Conservation (phyloP, 2,329 filamentous ascomycete genomes). For the Fusarium sulawesiense region DNA sequence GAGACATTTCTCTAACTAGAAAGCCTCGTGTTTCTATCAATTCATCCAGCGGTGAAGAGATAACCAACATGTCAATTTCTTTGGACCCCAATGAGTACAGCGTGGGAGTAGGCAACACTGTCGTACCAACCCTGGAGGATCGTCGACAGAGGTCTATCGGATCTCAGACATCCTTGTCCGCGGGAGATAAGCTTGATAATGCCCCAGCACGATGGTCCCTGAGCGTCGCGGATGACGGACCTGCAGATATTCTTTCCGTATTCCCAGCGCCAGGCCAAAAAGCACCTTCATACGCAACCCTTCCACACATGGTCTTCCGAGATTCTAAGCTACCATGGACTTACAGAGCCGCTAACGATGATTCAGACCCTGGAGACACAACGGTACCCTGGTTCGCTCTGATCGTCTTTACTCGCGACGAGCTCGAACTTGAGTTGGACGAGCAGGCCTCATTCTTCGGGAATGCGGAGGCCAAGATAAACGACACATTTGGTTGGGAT, state of each 20-base stretch:
- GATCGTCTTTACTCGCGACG: background rate
- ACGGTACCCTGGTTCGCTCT: background rate
- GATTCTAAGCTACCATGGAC: background rate
- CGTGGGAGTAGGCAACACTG: background rate
- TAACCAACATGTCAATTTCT: background rate
- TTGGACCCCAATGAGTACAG: fast-evolving
- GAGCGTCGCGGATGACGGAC: background rate
- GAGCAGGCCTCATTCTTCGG: background rate
- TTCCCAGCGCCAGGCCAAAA: background rate
- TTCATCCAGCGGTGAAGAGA: background rate
- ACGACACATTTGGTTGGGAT: background rate
- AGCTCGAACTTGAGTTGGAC: fast-evolving
- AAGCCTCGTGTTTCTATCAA: background rate
- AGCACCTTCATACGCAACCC: background rate
- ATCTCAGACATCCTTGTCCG: background rate
- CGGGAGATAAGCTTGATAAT: background rate
- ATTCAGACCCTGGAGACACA: background rate
- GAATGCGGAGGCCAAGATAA: background rate
- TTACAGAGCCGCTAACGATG: background rate
- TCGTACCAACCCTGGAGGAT: background rate
- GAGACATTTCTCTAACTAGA: background rate
- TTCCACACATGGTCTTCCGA: background rate
- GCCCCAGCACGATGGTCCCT: background rate
- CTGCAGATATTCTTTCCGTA: background rate
- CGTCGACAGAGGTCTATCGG: no score